phyloP scores from a whole-genome alignment of 306 rosid species.

The Hippophae tibetana region DNA sequence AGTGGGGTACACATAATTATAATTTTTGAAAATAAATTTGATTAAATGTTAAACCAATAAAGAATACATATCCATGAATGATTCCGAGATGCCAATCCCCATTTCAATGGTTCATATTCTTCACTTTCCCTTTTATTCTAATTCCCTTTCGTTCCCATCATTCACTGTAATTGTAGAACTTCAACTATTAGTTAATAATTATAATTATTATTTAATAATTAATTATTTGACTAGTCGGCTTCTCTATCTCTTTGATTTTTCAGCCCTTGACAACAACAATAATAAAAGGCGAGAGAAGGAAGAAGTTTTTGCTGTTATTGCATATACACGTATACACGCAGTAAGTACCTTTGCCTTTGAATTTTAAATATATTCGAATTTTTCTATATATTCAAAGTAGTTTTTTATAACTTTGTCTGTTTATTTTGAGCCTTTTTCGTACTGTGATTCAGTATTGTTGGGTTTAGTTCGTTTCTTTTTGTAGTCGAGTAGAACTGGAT shows the following conservation, averaged over 20 bases:
- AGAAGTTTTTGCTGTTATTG: not conserved
- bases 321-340: not conserved
- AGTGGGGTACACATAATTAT: too few relatives aligned
- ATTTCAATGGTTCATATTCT: too few relatives aligned
- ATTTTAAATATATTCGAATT: not conserved
- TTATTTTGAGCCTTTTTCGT: not conserved
- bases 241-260: not conserved
- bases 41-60: too few relatives aligned
- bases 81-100: too few relatives aligned
- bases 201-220: not conserved
- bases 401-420: not conserved
- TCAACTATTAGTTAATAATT: too few relatives aligned
- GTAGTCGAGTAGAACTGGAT: too few relatives aligned
- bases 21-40: too few relatives aligned
- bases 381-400: not conserved
- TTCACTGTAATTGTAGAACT: too few relatives aligned
- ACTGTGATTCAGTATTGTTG: not conserved
- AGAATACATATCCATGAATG: too few relatives aligned
- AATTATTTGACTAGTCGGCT: not conserved
- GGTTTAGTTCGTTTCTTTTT: too few relatives aligned
- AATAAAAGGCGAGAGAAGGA: not conserved
- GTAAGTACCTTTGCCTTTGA: not conserved
- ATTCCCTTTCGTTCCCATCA: too few relatives aligned
- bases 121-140: not conserved
- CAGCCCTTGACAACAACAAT: slow-evolving; percentile 1